Evolutionary conservation across 1,284 basidiomycete species (phyloP), one percentile per base, ranked within the genome.

Genomic region (Apiotrichum brassicae): DNA sequence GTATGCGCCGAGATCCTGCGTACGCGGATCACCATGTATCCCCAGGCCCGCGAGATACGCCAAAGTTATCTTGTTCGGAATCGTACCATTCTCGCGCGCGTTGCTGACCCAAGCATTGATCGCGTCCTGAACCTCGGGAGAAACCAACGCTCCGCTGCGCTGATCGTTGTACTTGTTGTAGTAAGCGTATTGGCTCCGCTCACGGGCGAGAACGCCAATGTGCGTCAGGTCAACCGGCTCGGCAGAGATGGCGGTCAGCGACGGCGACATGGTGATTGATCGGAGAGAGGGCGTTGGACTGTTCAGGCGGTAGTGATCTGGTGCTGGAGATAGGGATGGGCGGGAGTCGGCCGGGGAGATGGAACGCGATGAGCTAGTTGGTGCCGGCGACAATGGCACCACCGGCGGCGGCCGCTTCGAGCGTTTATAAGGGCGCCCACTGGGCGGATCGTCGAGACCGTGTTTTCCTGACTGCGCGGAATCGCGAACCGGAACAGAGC

Each of bases 181-280:
- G 23, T 39, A 43, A 6, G 58, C 38, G 44, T 66, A 67, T 36
- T 63, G 51, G 16, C 59, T 54, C 6, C 62, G 48, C 47, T 69
- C 66, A 6, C 64, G 62, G 4, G 60, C 33, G 4, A 69, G 57
- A 4, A 58, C 28, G 9, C 61, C 65, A 22, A 59, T 43, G 47
- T 66, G 61, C 2, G n/a, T 37, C 32, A 11, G 46, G 37, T 18
- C 22, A 33, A 5, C 37, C 8, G 39, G 24, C 25, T 40, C 39
- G n/a, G 23, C 8, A 6, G 40, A 42, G 13, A 8, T 18, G 4
- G 35, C 36, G 13, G 54, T 35, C 2, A 43, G 43, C 1, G 48
- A 34, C 2, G 54, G 54, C 3, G 54, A 48, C 38, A 42, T 30
- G n/a, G 45, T 50, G 13, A 55, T 28, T 14, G 34, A 25, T 20